A percentile compares a stretch with the other conserved stretches of the same genome.
These are phyloP conservation scores for Ogataea paradorogensis DNA, from an alignment of 805 yeast species.

Conservation along the genomic window DNA sequence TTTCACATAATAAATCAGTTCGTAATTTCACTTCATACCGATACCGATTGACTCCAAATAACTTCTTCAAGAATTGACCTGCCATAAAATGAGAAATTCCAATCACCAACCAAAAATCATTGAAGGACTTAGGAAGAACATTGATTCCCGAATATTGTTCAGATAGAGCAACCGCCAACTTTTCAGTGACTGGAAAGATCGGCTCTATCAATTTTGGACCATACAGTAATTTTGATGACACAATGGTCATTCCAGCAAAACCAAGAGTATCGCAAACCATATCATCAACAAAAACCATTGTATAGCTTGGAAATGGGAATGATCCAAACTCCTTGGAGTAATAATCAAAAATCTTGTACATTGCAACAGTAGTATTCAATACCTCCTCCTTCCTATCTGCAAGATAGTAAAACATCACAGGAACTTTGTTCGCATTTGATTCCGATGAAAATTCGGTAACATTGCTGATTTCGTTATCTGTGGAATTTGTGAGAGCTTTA, in stretches of 20 bases:
- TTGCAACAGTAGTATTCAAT: constrained; percentile 69
- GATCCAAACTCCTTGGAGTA: constrained; percentile 89
- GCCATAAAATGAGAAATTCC: constrained; percentile 88
- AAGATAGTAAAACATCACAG: constrained; percentile 59
- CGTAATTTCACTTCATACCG: constrained; percentile 64
- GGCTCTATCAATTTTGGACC: constrained; percentile 78
- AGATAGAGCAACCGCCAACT: constrained; percentile 67
- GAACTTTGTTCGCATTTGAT: constrained; percentile 38
- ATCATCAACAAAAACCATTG: constrained; percentile 70
- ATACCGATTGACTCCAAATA: constrained; percentile 84
- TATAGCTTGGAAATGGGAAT: constrained; percentile 82
- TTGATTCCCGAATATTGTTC: constrained; percentile 93
- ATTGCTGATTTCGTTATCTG: constrained; percentile 32
- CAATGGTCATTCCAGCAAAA: constrained; percentile 71
- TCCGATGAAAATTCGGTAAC: constrained; percentile 18
- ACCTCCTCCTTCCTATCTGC: constrained; percentile 58
- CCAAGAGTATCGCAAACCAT: constrained; percentile 48
- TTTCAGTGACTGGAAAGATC: constrained; percentile 64
- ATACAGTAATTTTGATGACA: constrained; percentile 62
- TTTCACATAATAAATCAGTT: constrained; percentile 64
- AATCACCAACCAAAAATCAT: constrained; percentile 85
- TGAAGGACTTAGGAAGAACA: constrained; percentile 73
- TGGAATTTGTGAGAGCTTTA: constrained; percentile 32
- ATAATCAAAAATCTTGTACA: constrained; percentile 77
- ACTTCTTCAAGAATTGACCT: constrained; percentile 56